Conservation (phyloP, 805 yeast genomes). For the Ogataea trehaloabstinens region DNA sequence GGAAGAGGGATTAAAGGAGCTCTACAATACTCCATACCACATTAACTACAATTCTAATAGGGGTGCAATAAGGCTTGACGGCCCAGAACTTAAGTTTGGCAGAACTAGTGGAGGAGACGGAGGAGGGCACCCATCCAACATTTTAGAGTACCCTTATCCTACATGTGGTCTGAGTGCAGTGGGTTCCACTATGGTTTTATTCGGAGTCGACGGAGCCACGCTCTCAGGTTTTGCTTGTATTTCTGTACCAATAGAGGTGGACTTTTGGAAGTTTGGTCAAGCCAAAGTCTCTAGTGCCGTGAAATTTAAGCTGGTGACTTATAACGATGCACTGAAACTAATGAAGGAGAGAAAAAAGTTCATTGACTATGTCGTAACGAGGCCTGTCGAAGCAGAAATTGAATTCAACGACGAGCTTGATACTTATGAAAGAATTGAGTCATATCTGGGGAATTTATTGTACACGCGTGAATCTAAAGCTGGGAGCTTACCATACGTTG, state of each 20-base stretch:
- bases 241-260: slow-evolving; percentile 92
- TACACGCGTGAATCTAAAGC: slow-evolving; percentile 28
- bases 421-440: slow-evolving; percentile 35
- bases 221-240: slow-evolving; percentile 97
- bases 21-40: slow-evolving; percentile 80
- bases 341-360: slow-evolving; percentile 57
- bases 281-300: slow-evolving; percentile 90
- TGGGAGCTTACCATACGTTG: slow-evolving; percentile 59
- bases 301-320: slow-evolving; percentile 73
- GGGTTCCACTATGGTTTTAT: slow-evolving; percentile 95
- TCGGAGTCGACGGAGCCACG: slow-evolving; percentile 97
- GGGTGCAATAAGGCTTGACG: slow-evolving; percentile 90
- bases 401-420: slow-evolving; percentile 69
- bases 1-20: slow-evolving; percentile 66
- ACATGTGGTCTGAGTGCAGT: slow-evolving; percentile 96
- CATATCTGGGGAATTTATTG: slow-evolving; percentile 5
- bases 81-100: slow-evolving; percentile 97
- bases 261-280: slow-evolving; percentile 98
- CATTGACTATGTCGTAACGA: slow-evolving; percentile 37
- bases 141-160: slow-evolving; percentile 95
- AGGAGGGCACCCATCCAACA: slow-evolving; percentile 95
- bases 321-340: slow-evolving; percentile 63
- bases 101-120: slow-evolving; percentile 96
- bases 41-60: slow-evolving; percentile 96
- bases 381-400: slow-evolving; percentile 34